Conservation (phyloP, 352 stramenopile genomes). For the Pythium sukuiense region DNA sequence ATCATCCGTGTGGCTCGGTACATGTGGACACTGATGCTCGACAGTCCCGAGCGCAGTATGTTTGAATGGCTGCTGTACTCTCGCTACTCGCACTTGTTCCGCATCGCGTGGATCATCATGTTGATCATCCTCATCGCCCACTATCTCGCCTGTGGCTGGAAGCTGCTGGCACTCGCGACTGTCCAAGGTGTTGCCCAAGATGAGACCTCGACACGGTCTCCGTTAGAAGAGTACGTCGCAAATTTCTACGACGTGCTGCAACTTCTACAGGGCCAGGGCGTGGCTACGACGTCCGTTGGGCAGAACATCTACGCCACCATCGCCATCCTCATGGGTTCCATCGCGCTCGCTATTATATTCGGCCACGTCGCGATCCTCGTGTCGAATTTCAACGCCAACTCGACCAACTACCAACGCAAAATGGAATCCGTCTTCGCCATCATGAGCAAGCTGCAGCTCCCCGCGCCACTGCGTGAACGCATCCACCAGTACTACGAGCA, state of each 20-base stretch:
- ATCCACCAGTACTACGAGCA: slow-evolving; percentile 70
- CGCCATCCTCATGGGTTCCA: slow-evolving; percentile 47
- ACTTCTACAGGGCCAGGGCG: slow-evolving; percentile 54
- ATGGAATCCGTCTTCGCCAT: slow-evolving; percentile 64
- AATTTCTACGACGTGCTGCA: slow-evolving; percentile 51
- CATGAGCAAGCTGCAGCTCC: slow-evolving; percentile 59
- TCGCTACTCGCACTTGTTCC: slow-evolving; percentile 47
- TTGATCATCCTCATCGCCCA: slow-evolving; percentile 48
- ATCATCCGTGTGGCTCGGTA: slow-evolving; percentile 36
- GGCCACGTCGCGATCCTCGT: slow-evolving; percentile 65
- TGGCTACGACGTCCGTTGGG: slow-evolving; percentile 21
- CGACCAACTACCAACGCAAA: slow-evolving; percentile 61
- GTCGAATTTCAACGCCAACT: slow-evolving; percentile 56
- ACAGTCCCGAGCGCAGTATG: slow-evolving; percentile 18
- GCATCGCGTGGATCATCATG: slow-evolving; percentile 40
- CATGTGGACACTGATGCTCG: slow-evolving; percentile 24
- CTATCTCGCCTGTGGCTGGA: slow-evolving; percentile 53
- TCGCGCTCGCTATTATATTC: slow-evolving; percentile 65
- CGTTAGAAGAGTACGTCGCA: slow-evolving; percentile 27
- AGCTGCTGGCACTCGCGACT: slow-evolving; percentile 22
- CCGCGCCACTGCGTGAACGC: slow-evolving; percentile 41
- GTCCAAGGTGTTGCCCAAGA: not conserved
- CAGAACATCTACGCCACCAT: slow-evolving; percentile 53
- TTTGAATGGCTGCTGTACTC: slow-evolving; percentile 52
- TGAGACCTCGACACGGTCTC: not conserved